Conservation (phyloP, 176 grass and related monocot species). For the Themeda triandra region DNA sequence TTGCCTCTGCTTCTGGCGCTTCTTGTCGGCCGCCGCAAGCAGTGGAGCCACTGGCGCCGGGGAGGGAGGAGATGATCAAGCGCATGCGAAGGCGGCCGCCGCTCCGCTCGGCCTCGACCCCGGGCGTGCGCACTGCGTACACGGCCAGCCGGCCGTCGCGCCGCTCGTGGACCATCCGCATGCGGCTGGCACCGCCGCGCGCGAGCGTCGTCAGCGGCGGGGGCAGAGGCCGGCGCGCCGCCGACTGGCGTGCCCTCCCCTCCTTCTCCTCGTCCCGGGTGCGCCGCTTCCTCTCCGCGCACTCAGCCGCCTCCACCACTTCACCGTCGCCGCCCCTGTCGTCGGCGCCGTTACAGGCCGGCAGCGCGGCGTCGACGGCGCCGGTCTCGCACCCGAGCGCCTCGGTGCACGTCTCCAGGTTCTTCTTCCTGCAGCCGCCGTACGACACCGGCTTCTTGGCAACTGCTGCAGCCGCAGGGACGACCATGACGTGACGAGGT, state of each 20-base stretch:
- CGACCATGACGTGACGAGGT: background rate
- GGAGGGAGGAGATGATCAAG: conserved; percentile 31
- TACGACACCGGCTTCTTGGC: conserved; percentile 11
- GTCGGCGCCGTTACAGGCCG: background rate
- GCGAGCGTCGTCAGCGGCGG: conserved; percentile 61
- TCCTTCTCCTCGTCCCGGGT: background rate
- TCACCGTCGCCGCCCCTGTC: too few relatives aligned
- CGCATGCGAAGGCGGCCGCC: conserved; percentile 57
- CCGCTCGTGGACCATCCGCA: conserved; percentile 53
- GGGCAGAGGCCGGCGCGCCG: conserved; percentile 30
- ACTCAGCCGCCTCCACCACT: background rate
- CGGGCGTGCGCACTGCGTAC: conserved; percentile 37
- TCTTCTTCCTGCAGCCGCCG: conserved; percentile 42
- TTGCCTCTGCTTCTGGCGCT: background rate
- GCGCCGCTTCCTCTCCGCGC: conserved; percentile 27
- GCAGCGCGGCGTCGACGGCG: conserved; percentile 33
- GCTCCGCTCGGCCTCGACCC: conserved; percentile 53
- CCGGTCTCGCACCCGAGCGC: conserved; percentile 79
- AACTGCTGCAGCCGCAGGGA: background rate
- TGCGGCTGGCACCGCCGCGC: conserved; percentile 18
- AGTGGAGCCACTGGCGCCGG: background rate
- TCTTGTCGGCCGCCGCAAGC: conserved; percentile 4
- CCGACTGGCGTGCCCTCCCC: background rate
- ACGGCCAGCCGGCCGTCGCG: conserved; percentile 60
- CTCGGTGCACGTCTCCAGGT: conserved; percentile 74